Evolutionary conservation across 164 flowering plant species (phyloP).

Genomic region (Tetracentron sinense): DNA sequence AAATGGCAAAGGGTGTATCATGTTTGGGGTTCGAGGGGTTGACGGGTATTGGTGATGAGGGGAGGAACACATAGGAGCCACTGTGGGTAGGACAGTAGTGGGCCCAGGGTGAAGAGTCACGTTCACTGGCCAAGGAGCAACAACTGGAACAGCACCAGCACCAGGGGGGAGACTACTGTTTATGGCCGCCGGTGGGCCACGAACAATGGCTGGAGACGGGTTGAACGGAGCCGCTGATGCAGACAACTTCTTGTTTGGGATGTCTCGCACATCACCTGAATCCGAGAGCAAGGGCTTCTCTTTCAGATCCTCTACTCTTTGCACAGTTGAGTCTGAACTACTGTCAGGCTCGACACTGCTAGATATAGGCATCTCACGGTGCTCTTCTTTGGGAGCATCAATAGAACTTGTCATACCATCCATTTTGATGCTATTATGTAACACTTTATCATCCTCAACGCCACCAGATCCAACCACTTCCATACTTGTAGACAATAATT

Average conservation of each 20-base stretch:
- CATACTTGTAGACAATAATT: slow-evolving; percentile 16
- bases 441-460: slow-evolving; percentile 28
- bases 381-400: too few relatives aligned
- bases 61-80: slow-evolving; percentile 61
- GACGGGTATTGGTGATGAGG: slow-evolving; percentile 82
- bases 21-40: slow-evolving; percentile 80
- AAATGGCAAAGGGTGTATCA: slow-evolving; percentile 75
- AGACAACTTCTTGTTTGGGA: slow-evolving; percentile 73
- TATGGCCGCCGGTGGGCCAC: slow-evolving; percentile 57
- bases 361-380: slow-evolving; percentile 21
- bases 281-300: slow-evolving; percentile 29
- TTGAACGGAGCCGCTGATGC: slow-evolving; percentile 94
- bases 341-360: slow-evolving; percentile 22
- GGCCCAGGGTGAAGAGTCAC: slow-evolving; percentile 71
- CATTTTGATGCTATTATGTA: neutral
- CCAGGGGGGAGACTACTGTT: slow-evolving; percentile 59
- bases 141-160: slow-evolving; percentile 50
- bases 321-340: slow-evolving; percentile 19
- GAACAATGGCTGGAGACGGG: slow-evolving; percentile 54
- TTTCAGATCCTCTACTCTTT: slow-evolving; percentile 45
- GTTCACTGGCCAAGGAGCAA: slow-evolving; percentile 80
- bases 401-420: too few relatives aligned
- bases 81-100: slow-evolving; percentile 43
- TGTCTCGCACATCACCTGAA: slow-evolving; percentile 43
- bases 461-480: slow-evolving; percentile 17